Conservation (phyloP, 176 grass and related monocot genomes). For the Themeda triandra region DNA sequence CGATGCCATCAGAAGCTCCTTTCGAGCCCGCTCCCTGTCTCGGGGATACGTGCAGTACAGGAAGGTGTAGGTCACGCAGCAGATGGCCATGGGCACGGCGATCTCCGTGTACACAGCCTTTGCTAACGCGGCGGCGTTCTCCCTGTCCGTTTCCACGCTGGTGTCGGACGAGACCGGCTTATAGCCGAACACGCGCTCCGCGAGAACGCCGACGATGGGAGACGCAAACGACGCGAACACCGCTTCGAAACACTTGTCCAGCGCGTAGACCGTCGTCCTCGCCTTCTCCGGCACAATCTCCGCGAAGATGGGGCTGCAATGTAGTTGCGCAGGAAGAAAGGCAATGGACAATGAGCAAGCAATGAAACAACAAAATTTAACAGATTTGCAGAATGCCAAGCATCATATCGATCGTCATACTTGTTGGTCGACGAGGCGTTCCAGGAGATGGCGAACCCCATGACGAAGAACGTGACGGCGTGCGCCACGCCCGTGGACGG, state of each 20-base stretch:
- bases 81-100: slow-evolving; percentile 63
- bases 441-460: slow-evolving; percentile 60
- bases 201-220: slow-evolving; percentile 50
- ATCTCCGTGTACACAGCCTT: slow-evolving; percentile 62
- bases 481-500: slow-evolving; percentile 38
- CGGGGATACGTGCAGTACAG: slow-evolving; percentile 58
- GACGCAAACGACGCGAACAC: slow-evolving; percentile 60
- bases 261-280: slow-evolving; percentile 56
- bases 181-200: slow-evolving; percentile 46
- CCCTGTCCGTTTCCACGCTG: slow-evolving; percentile 37
- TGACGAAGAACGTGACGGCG: slow-evolving; percentile 42
- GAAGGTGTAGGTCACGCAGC: slow-evolving; percentile 51
- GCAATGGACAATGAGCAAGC: background rate
- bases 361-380: background rate
- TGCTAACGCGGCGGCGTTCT: slow-evolving; percentile 43
- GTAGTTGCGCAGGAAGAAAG: background rate
- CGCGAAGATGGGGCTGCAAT: slow-evolving; percentile 52
- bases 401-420: background rate
- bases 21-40: slow-evolving; percentile 40
- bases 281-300: slow-evolving; percentile 65
- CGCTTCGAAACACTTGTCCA: slow-evolving; percentile 55
- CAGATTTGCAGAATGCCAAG: background rate
- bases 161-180: slow-evolving; percentile 39
- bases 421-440: slow-evolving; percentile 59
- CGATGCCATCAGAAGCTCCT: slow-evolving; percentile 31